Percentiles rank a stretch among this genome's conserved stretches.
These are phyloP conservation scores for Lichtheimia corymbifera DNA, from an alignment of 371 early-diverging fungal species.

Conservation along the genomic window DNA sequence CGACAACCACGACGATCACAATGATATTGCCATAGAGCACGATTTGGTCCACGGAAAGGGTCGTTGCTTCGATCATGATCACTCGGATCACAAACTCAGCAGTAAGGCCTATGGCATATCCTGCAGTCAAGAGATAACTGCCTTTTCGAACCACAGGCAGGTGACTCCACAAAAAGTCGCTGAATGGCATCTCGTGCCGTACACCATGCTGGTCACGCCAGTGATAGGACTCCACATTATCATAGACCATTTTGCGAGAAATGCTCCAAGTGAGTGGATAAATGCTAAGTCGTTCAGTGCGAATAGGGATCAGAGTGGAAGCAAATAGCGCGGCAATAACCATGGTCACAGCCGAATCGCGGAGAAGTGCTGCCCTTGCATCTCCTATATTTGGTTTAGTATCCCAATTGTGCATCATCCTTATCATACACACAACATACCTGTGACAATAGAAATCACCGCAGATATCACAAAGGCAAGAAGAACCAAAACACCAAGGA, in stretches of 20 bases:
- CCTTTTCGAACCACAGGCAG: slow-evolving; percentile 12
- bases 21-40: background rate
- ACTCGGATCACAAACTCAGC: slow-evolving; percentile 5
- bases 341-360: slow-evolving; percentile 44
- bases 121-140: background rate
- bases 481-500: slow-evolving; percentile 36
- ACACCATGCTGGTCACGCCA: slow-evolving; percentile 26
- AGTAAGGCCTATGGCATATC: background rate
- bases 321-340: slow-evolving; percentile 41
- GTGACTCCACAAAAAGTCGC: slow-evolving; percentile 32
- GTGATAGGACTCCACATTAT: slow-evolving; percentile 16
- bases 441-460: slow-evolving; percentile 39
- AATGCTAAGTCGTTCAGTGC: slow-evolving; percentile 28
- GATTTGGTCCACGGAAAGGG: background rate
- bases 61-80: slow-evolving; percentile 2
- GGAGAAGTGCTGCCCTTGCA: slow-evolving; percentile 38
- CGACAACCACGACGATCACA: background rate
- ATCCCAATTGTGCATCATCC: background rate
- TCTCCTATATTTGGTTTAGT: slow-evolving; percentile 21
- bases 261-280: slow-evolving; percentile 34
- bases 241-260: slow-evolving; percentile 28
- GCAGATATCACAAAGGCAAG: slow-evolving; percentile 43
- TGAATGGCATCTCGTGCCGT: slow-evolving; percentile 11
- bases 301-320: slow-evolving; percentile 42
- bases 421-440: slow-evolving; percentile 12